A percentile compares a stretch with the other conserved stretches of the same genome.
phyloP scores from a whole-genome alignment of 2,329 filamentous ascomycete genomes.

The Fusarium chuoi region DNA sequence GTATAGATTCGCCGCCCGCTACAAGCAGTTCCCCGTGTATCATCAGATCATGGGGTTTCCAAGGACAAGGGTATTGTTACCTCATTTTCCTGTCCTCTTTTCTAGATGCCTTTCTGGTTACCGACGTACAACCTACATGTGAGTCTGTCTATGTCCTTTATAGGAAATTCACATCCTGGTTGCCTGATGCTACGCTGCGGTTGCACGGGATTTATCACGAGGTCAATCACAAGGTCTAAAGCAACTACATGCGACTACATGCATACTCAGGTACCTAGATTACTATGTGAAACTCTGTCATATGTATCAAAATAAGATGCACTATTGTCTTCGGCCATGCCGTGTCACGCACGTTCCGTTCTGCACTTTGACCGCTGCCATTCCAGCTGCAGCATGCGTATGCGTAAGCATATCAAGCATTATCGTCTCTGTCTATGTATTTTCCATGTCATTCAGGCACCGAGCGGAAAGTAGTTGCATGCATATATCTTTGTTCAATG shows the following conservation, averaged over 20 bases:
- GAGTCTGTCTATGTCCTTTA: neutral
- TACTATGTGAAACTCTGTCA: neutral
- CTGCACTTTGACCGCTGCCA: conserved; percentile 6
- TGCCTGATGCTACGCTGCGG: neutral
- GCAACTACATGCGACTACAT: conserved; percentile 3
- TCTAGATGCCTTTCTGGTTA: neutral
- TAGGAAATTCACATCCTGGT: neutral
- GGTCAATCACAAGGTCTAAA: conserved; percentile 9
- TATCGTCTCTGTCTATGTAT: neutral
- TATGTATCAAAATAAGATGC: neutral
- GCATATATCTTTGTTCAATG: conserved; percentile 22
- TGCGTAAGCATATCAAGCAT: neutral
- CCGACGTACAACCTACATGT: neutral
- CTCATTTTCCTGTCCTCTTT: neutral
- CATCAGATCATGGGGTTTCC: conserved; percentile 28
- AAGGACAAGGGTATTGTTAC: neutral
- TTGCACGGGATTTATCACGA: conserved; percentile 11
- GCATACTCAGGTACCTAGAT: neutral
- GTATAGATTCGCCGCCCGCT: neutral
- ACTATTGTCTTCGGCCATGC: neutral
- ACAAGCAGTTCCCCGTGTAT: neutral
- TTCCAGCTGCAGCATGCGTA: neutral
- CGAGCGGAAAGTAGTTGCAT: neutral
- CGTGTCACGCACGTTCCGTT: neutral
- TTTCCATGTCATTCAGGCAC: conserved; percentile 6